Evolutionary conservation across 768 basidiomycete species (phyloP), one percentile per base, ranked within the genome.

Genomic region (Collybia nuda): DNA sequence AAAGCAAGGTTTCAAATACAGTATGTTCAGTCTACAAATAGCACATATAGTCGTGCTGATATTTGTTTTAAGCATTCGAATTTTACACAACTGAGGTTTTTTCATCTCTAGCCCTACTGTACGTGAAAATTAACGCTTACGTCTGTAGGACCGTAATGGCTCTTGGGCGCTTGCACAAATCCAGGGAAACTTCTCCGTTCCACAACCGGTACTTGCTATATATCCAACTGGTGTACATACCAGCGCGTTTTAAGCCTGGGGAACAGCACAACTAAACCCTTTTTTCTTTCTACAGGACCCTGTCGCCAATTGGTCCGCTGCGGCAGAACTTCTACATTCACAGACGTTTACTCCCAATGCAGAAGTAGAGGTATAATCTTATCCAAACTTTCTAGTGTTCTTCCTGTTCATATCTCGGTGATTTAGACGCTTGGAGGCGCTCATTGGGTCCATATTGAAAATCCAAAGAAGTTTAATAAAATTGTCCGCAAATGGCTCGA

Each of bases 391-490:
- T 28, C 3, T 37, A 24, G 22, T 35, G 8, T 38, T 29, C 17
- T 0, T 6, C 6, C 29, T 15, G n/a, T 26, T 35, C 17, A 24
- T 17, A 26, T 48, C 40, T 32, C 35, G 37, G 17, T 5, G 32
- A 21, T 37, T 44, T 48, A 84, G 82, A 66, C 71, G 2, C 66
- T 86, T 48, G 60, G 67, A 6, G 80, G 80, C 0, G 77, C 81
- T 4, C 87, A 89, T 61, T 88, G 87, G 86, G 70, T 77, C 6
- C 87, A 88, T 32, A 67, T 88, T 17, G 87, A 89, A 61, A 62
- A 74, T 51, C 80, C 85, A 0, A 48, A 64, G 1, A 65, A 67
- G 38, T 78, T 84, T 61, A 89, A 88, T 54, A 41, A 50, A 0
- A 64, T 78, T 40, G 66, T 85, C 47, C 69, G 72, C 15, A 61